phyloP scores from a whole-genome alignment of 148 eudicot genomes.

The Persicaria tinctoria region DNA sequence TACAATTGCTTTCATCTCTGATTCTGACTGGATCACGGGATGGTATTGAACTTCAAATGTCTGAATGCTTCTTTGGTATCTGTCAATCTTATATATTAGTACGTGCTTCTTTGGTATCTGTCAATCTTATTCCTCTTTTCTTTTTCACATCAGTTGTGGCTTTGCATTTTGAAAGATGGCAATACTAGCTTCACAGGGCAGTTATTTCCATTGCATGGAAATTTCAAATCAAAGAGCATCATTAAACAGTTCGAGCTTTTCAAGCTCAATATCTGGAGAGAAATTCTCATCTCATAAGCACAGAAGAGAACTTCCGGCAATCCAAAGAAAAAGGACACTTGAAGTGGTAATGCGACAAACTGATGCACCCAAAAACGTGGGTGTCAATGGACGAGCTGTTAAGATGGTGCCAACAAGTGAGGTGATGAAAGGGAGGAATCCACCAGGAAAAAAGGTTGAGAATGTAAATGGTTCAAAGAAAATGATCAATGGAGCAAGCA shows the following conservation, averaged over 20 bases:
- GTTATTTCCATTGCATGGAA: constrained; percentile 48
- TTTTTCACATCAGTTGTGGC: constrained; percentile 1
- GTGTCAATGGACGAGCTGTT: constrained; percentile 41
- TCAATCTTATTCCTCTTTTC: background rate
- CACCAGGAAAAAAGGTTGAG: constrained; percentile 17
- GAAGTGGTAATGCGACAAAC: constrained; percentile 47
- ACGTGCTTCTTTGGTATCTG: background rate
- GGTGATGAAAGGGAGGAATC: constrained; percentile 35
- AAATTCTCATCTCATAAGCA: constrained; percentile 21
- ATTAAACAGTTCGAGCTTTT: constrained; percentile 37
- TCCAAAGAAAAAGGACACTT: constrained; percentile 22
- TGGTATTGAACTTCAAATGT: background rate
- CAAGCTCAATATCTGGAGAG: constrained; percentile 42
- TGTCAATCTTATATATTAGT: background rate
- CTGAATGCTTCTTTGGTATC: constrained; percentile 1
- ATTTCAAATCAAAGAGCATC: constrained; percentile 34
- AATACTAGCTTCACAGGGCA: constrained; percentile 65
- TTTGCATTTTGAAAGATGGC: constrained; percentile 50
- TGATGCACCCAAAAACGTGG: constrained; percentile 37
- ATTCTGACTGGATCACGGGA: background rate
- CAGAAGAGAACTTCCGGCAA: constrained; percentile 14
- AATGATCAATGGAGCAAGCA: constrained; percentile 48
- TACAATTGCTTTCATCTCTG: constrained; percentile 3
- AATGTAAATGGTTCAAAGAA: constrained; percentile 47
- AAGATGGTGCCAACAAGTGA: constrained; percentile 76